Percentiles rank a stretch among this genome's conserved stretches.
Evolutionary conservation across 345 rosid genomes (phyloP).

Genomic region (Populus pruinosa): DNA sequence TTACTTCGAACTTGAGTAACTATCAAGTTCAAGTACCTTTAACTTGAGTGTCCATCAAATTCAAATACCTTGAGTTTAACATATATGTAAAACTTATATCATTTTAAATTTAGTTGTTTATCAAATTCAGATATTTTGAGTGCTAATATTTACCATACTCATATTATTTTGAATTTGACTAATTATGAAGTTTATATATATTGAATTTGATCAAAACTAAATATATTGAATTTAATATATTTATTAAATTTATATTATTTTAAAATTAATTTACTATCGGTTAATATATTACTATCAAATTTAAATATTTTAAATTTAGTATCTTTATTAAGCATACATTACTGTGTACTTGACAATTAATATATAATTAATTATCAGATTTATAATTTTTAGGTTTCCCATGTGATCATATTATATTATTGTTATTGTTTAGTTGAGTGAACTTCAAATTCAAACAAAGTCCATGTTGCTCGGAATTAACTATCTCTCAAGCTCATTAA

Average conservation of each 20-base stretch:
- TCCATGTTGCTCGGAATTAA: too few relatives aligned
- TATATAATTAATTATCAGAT: too few relatives aligned
- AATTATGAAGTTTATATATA: rapidly evolving
- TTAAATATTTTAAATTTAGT: rapidly evolving
- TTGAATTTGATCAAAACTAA: rapidly evolving
- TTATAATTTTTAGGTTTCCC: too few relatives aligned
- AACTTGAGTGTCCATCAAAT: rapidly evolving
- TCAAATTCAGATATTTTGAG: rapidly evolving
- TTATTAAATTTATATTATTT: rapidly evolving
- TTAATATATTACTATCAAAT: rapidly evolving
- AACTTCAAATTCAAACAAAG: too few relatives aligned
- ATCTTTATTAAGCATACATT: too few relatives aligned
- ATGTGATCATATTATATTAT: too few relatives aligned
- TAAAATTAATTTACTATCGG: rapidly evolving
- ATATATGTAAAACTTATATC: rapidly evolving
- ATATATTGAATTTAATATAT: too few relatives aligned
- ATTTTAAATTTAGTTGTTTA: rapidly evolving
- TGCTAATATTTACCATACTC: rapidly evolving
- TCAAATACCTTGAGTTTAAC: rapidly evolving
- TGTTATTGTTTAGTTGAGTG: too few relatives aligned
- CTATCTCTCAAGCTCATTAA: too few relatives aligned
- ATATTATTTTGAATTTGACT: rapidly evolving
- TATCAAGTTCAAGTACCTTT: too few relatives aligned
- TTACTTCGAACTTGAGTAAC: rapidly evolving
- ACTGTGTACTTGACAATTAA: rapidly evolving